phyloP scores from a whole-genome alignment of 352 stramenopile species.

The Aphanomyces euteiches region DNA sequence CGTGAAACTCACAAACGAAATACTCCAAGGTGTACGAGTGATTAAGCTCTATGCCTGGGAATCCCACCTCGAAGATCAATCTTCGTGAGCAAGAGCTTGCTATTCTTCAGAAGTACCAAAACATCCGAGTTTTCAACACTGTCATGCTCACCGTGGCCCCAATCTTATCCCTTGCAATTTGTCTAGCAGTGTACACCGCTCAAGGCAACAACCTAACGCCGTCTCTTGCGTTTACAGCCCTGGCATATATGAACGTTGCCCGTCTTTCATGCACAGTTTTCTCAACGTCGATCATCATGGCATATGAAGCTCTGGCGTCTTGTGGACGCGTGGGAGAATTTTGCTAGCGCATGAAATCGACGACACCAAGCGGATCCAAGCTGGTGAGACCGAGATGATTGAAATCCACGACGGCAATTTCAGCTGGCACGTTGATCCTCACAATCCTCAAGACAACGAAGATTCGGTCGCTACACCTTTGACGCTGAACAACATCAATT shows the following conservation, averaged over 20 bases:
- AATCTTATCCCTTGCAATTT: constrained; percentile 43
- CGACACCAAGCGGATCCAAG: no score
- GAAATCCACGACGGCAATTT: neutral
- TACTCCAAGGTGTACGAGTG: constrained; percentile 84
- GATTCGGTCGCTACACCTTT: constrained; percentile 28
- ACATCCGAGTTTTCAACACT: constrained; percentile 54
- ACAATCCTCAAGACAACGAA: neutral
- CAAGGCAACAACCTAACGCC: constrained; percentile 59
- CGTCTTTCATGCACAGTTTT: constrained; percentile 54
- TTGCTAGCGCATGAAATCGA: constrained; percentile 41
- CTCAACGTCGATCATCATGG: constrained; percentile 43
- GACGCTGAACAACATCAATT: constrained; percentile 47
- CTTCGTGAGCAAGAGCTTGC: constrained; percentile 47
- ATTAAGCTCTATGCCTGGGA: constrained; percentile 90
- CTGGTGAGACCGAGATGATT: no score
- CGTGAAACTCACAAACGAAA: constrained; percentile 92
- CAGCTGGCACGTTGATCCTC: neutral
- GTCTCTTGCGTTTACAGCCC: constrained; percentile 47
- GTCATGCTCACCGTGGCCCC: constrained; percentile 47
- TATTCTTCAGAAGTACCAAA: constrained; percentile 48
- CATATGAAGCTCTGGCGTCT: constrained; percentile 46
- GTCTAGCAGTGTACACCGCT: constrained; percentile 45
- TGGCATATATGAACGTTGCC: constrained; percentile 50
- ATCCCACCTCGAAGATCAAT: constrained; percentile 35
- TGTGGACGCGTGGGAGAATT: constrained; percentile 34